Percentiles rank a stretch among this genome's conserved stretches.
Evolutionary conservation across 164 flowering plant genomes (phyloP).

Genomic region (Tetracentron sinense): DNA sequence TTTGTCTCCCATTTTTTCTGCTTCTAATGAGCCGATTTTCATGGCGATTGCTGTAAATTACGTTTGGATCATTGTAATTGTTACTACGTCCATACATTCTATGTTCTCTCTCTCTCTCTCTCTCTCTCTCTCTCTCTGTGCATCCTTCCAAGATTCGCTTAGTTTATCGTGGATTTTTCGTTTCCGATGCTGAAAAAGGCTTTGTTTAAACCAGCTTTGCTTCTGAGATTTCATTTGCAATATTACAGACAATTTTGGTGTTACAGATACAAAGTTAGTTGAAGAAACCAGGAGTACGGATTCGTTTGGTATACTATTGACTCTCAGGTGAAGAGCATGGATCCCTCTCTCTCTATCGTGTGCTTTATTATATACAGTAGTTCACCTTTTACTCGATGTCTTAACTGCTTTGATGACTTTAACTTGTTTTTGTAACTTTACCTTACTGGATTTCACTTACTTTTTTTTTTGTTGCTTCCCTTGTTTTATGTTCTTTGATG

Average conservation of each 20-base stretch:
- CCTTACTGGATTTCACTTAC: slow-evolving; percentile 2
- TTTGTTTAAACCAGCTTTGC: not conserved
- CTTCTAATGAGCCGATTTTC: not conserved
- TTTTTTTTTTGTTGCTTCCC: not conserved
- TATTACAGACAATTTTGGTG: not conserved
- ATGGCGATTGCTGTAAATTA: slow-evolving; percentile 4
- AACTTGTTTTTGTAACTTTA: slow-evolving; percentile 5
- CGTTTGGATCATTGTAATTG: slow-evolving; percentile 1
- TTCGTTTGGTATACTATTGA: not conserved
- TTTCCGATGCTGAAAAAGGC: not conserved
- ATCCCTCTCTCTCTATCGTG: not conserved
- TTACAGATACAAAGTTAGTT: not conserved
- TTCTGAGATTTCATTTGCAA: not conserved
- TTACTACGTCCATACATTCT: not conserved
- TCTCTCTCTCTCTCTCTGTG: not conserved
- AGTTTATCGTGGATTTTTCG: not conserved
- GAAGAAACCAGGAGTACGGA: not conserved
- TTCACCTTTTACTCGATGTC: not conserved
- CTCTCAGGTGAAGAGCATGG: slow-evolving; percentile 3
- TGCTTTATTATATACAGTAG: not conserved
- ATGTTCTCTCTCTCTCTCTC: not conserved
- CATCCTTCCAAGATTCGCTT: too few relatives aligned
- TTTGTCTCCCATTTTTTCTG: not conserved
- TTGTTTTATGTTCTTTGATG: not conserved
- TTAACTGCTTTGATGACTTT: not conserved